Conservation (phyloP, 768 basidiomycete species). For the Mycena amicta region DNA sequence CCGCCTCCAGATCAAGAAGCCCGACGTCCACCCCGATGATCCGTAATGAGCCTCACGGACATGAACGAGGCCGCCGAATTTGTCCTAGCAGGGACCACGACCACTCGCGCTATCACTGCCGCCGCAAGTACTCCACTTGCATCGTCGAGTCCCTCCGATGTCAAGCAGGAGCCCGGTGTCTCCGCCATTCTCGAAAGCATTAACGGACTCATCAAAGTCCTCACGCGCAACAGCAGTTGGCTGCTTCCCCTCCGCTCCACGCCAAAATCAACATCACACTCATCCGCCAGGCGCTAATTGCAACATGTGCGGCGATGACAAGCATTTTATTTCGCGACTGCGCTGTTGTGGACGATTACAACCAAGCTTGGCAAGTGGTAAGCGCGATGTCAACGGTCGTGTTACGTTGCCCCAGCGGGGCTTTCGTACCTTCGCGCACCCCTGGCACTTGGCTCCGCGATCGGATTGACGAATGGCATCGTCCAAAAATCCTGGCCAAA, state of each 20-base stretch:
- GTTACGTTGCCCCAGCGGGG: slow-evolving; percentile 27
- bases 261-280: not conserved
- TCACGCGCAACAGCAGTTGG: slow-evolving; percentile 4
- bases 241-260: not conserved
- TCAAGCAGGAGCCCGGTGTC: slow-evolving; percentile 7
- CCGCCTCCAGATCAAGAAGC: slow-evolving; percentile 23
- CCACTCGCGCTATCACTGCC: not conserved
- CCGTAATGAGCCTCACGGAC: slow-evolving; percentile 24
- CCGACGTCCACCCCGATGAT: slow-evolving; percentile 28
- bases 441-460: slow-evolving; percentile 4
- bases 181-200: slow-evolving; percentile 5
- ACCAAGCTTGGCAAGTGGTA: slow-evolving; percentile 22
- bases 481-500: slow-evolving; percentile 11
- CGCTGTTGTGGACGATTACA: slow-evolving; percentile 22
- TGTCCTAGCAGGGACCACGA: slow-evolving; percentile 14
- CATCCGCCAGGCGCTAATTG: not conserved
- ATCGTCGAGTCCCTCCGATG: not conserved
- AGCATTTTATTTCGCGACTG: slow-evolving; percentile 27
- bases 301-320: slow-evolving; percentile 25
- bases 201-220: slow-evolving; percentile 8
- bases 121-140: not conserved
- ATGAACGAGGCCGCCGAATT: slow-evolving; percentile 25
- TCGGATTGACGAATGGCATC: slow-evolving; percentile 16
- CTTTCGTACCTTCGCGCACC: slow-evolving; percentile 22
- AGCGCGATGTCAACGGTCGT: slow-evolving; percentile 25